A percentile compares a stretch with the other conserved stretches of the same genome.
Conservation (phyloP, 768 basidiomycete genomes). For the Macrolepiota fuliginosa region DNA sequence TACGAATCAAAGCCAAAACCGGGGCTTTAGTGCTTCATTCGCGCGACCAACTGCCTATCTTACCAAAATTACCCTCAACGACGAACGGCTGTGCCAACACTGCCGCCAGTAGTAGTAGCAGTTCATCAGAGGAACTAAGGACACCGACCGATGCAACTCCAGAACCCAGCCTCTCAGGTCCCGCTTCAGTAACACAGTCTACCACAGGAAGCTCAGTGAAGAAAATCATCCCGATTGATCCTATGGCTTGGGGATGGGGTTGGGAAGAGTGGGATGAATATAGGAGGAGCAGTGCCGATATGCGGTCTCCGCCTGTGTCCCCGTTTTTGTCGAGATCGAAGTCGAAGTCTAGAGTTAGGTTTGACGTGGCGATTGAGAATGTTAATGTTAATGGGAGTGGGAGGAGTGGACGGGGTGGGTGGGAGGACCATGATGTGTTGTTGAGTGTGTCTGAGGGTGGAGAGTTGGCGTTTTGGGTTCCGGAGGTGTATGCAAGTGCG, state of each 20-base stretch:
- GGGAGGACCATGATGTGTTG: slow-evolving; percentile 66
- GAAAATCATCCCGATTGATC: slow-evolving; percentile 77
- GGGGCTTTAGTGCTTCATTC: slow-evolving; percentile 42
- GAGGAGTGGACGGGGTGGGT: slow-evolving; percentile 16
- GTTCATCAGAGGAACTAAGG: background rate
- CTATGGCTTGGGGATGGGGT: slow-evolving; percentile 75
- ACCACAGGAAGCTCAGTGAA: slow-evolving; percentile 16
- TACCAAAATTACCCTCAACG: slow-evolving; percentile 29
- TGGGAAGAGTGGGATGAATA: background rate
- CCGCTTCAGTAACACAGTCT: background rate
- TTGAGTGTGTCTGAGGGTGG: slow-evolving; percentile 76
- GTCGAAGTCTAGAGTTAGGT: background rate
- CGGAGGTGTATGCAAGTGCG: slow-evolving; percentile 30
- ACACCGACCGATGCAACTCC: background rate
- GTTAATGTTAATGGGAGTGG: background rate
- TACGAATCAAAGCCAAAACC: slow-evolving; percentile 40
- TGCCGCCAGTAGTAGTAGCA: background rate
- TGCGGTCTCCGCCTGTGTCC: background rate
- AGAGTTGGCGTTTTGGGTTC: slow-evolving; percentile 85
- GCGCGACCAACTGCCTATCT: slow-evolving; percentile 50
- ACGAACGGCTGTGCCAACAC: background rate
- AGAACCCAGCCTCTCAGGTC: background rate
- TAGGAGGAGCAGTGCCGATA: background rate
- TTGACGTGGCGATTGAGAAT: too few relatives aligned
- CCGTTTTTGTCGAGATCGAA: background rate